Evolutionary conservation across 2,329 filamentous ascomycete species (phyloP), one percentile per base, ranked within the genome.

Genomic region (Trichophyton schoenleinii): DNA sequence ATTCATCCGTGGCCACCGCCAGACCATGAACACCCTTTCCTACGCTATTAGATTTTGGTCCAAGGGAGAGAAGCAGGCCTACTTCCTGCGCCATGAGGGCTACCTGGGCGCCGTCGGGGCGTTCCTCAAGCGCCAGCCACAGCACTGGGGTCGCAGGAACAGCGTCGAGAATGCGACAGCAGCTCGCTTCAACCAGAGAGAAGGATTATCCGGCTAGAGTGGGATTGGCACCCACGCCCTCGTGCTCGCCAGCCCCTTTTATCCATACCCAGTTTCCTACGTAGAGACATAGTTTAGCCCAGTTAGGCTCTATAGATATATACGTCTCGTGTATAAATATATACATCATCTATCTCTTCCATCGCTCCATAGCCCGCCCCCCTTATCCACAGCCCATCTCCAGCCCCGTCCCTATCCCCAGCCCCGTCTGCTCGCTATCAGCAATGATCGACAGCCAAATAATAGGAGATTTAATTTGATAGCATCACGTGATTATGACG

Each of bases 1-100:
- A 5, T 99, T 97, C 72, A 97, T 99, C 71, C 86, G 94, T 48
- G 94, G 94, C 46, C 94, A 99, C 73, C 85, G 88, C 15, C 94
- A 97, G 76, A 99, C 94, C 11, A 99, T 99, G 84, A 95, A 97
- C 74, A 97, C 94, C 0, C 80, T 99, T 8, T 91, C 88, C 61
- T 99, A 96, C 71, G 94, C 92, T 70, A 96, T 99, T 76, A 90
- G 90, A 68, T 99, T 97, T 76, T 99, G 94, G 94, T 91, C 88
- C 67, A 90, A 94, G 71, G 92, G 91, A 48, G 81, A 86, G 70
- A 96, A 96, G 74, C 90, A 96, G 74, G 94, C 94, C 0, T 97
- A 96, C 73, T 99, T 99, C 73, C 73, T 99, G 63, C 82, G 94
- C 4, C 94, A 99, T 69, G 94, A 99, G 74, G 94, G 94, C 28